Percentiles rank a stretch among this genome's conserved stretches.
phyloP scores from a whole-genome alignment of 2,329 filamentous ascomycete species.

The Aspergillus glaucus region DNA sequence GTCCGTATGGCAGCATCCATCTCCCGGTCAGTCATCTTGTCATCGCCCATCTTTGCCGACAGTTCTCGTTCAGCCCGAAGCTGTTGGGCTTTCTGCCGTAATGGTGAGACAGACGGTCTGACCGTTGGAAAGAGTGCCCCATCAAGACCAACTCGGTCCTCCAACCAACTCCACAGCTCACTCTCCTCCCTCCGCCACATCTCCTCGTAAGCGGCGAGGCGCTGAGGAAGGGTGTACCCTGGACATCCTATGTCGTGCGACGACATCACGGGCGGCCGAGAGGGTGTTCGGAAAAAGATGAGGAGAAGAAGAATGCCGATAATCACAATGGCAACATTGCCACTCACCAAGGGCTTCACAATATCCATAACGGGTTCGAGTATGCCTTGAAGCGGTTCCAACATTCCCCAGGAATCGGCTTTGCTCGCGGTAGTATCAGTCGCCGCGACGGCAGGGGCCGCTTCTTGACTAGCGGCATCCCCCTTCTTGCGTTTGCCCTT shows the following conservation, averaged over 20 bases:
- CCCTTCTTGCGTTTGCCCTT: slow-evolving; percentile 58
- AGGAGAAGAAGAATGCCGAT: slow-evolving; percentile 67
- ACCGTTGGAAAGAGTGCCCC: slow-evolving; percentile 36
- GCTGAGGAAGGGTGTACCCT: slow-evolving; percentile 50
- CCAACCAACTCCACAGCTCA: slow-evolving; percentile 88
- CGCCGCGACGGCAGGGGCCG: slow-evolving; percentile 41
- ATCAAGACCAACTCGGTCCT: slow-evolving; percentile 74
- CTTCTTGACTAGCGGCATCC: slow-evolving; percentile 32
- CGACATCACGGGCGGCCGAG: slow-evolving; percentile 28
- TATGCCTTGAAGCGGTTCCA: slow-evolving; percentile 70
- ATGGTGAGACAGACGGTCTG: slow-evolving; percentile 31
- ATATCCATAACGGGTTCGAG: slow-evolving; percentile 66
- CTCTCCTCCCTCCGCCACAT: slow-evolving; percentile 85
- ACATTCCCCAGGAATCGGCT: slow-evolving; percentile 62
- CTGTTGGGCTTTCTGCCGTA: slow-evolving; percentile 32
- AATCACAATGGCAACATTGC: slow-evolving; percentile 71
- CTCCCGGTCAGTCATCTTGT: slow-evolving; percentile 66
- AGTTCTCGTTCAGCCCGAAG: slow-evolving; percentile 40
- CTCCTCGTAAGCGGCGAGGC: slow-evolving; percentile 80
- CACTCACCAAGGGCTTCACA: slow-evolving; percentile 63
- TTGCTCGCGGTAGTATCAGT: slow-evolving; percentile 33
- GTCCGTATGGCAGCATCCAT: slow-evolving; percentile 74
- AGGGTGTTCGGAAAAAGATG: slow-evolving; percentile 58
- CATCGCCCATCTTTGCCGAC: slow-evolving; percentile 54
- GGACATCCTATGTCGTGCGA: slow-evolving; percentile 33